These are phyloP conservation scores for Phanerochaete carnosa DNA, from an alignment of 768 basidiomycete genomes.

Conservation along the genomic window DNA sequence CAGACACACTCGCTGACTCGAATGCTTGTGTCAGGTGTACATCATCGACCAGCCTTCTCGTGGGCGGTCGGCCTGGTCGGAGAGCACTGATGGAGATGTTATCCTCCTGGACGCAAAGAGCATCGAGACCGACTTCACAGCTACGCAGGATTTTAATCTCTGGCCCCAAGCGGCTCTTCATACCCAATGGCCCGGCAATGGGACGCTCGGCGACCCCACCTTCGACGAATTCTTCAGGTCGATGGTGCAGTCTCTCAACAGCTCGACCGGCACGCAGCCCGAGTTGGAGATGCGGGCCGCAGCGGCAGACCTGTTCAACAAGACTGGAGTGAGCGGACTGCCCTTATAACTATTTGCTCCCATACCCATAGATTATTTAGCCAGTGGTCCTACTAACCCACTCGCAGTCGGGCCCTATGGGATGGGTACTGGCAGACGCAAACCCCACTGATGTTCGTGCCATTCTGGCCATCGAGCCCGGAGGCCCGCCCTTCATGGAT, in stretches of 20 bases:
- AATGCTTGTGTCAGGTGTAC: neutral
- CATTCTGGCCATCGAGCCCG: slow-evolving; percentile 48
- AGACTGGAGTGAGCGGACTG: slow-evolving; percentile 39
- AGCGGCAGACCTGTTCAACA: slow-evolving; percentile 41
- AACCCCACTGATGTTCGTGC: slow-evolving; percentile 42
- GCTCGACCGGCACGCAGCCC: slow-evolving; percentile 32
- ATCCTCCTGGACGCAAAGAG: neutral
- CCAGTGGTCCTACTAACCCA: slow-evolving; percentile 47
- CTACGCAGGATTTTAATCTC: slow-evolving; percentile 30
- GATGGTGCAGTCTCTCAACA: slow-evolving; percentile 36
- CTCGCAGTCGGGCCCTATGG: slow-evolving; percentile 46
- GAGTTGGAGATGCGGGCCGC: slow-evolving; percentile 39
- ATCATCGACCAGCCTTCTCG: neutral
- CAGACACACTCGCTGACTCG: neutral
- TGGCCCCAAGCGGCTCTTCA: slow-evolving; percentile 47
- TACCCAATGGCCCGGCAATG: slow-evolving; percentile 53
- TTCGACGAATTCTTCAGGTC: slow-evolving; percentile 47
- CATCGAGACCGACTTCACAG: neutral
- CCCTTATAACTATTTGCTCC: neutral
- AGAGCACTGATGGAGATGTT: neutral
- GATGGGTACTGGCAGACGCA: slow-evolving; percentile 47
- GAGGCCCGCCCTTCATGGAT: slow-evolving; percentile 45
- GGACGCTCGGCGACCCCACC: slow-evolving; percentile 39
- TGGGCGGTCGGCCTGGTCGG: neutral
- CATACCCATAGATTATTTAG: slow-evolving; percentile 19